These are phyloP conservation scores for Stephania cephalantha DNA, from an alignment of 164 flowering plant genomes.

Conservation along the genomic window DNA sequence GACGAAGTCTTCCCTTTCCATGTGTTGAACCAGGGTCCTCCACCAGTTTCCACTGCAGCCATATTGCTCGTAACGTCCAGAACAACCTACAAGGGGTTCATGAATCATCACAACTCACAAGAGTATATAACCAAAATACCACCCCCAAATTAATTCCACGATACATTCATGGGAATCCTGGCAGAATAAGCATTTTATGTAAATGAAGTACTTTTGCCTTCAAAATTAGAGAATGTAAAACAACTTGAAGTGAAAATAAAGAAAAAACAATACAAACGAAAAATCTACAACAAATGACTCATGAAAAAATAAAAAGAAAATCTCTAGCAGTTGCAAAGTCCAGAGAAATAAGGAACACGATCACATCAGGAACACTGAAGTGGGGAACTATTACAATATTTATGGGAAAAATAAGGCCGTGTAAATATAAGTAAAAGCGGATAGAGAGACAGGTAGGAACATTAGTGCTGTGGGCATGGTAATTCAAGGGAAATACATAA, in stretches of 20 bases:
- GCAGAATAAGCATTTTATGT: neutral
- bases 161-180: neutral
- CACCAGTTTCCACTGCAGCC: conserved; percentile 92
- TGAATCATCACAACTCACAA: neutral
- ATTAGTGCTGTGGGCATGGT: no score
- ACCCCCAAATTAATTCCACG: neutral
- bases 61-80: conserved; percentile 84
- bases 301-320: neutral
- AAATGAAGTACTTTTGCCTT: neutral
- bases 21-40: conserved; percentile 92
- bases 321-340: neutral
- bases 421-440: no score
- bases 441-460: no score
- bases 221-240: neutral
- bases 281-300: neutral
- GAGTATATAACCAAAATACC: neutral
- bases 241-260: neutral
- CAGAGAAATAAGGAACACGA: neutral
- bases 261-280: neutral
- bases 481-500: neutral
- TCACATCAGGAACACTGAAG: neutral
- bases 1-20: conserved; percentile 75
- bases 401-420: no score
- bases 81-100: conserved; percentile 35
- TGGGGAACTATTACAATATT: neutral